phyloP scores from a whole-genome alignment of 495 filamentous ascomycete species.

The Polyplosphaeria fusca region DNA sequence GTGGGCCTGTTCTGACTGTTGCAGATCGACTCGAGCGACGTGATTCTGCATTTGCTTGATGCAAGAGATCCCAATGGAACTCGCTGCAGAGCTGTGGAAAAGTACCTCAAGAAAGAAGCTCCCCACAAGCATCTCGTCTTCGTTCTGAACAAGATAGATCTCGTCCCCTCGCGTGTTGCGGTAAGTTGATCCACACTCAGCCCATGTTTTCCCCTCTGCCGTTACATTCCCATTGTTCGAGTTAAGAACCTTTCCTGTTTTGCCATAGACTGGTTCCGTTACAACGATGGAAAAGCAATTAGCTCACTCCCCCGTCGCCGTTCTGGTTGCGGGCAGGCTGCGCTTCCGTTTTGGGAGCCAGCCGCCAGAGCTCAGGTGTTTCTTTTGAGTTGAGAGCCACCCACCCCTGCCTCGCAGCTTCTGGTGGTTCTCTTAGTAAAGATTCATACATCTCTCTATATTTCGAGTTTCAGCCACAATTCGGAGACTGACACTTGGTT shows the following conservation, averaged over 20 bases:
- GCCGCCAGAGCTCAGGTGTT: conserved; percentile 59
- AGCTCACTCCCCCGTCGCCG: conserved; percentile 59
- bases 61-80: conserved; percentile 45
- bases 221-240: conserved; percentile 61
- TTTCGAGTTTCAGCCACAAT: background rate
- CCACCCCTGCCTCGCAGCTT: conserved; percentile 49
- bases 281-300: conserved; percentile 93
- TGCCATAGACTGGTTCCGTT: conserved; percentile 85
- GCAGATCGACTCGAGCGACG: conserved; percentile 42
- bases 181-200: conserved; percentile 60
- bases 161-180: conserved; percentile 88
- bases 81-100: conserved; percentile 75
- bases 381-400: conserved; percentile 96
- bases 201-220: background rate
- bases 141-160: conserved; percentile 91
- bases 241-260: conserved; percentile 84
- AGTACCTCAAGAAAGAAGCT: conserved; percentile 88
- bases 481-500: background rate
- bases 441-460: conserved; percentile 78
- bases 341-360: conserved; percentile 75
- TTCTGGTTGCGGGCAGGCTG: conserved; percentile 62
- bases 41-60: conserved; percentile 45
- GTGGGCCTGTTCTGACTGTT: background rate
- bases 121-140: conserved; percentile 94
- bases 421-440: conserved; percentile 95